phyloP scores from a whole-genome alignment of 2,329 filamentous ascomycete species.

The Penicillium psychrosexuale region DNA sequence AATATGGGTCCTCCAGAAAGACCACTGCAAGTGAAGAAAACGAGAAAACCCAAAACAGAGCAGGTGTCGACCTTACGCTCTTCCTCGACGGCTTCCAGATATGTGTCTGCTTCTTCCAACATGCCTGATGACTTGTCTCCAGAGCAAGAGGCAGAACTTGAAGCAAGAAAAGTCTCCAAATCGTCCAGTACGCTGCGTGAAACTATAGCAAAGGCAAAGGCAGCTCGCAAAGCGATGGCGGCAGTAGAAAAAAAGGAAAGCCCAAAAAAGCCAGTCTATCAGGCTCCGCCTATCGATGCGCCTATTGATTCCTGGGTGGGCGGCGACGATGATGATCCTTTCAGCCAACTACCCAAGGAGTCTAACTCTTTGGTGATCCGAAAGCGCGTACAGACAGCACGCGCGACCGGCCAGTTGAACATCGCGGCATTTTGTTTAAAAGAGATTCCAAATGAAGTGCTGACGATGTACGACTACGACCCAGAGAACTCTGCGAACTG shows the following conservation, averaged over 20 bases:
- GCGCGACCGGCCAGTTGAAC: slow-evolving; percentile 77
- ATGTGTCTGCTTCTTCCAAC: slow-evolving; percentile 30
- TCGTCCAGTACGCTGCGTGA: slow-evolving; percentile 80
- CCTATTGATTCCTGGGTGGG: slow-evolving; percentile 49
- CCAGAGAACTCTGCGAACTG: slow-evolving; percentile 65
- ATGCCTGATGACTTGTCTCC: slow-evolving; percentile 29
- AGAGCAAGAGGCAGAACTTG: slow-evolving; percentile 30
- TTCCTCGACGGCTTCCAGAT: slow-evolving; percentile 32
- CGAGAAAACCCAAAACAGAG: slow-evolving; percentile 35
- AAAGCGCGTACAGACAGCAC: slow-evolving; percentile 68
- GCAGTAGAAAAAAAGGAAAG: slow-evolving; percentile 25
- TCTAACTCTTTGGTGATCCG: slow-evolving; percentile 65
- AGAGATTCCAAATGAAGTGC: slow-evolving; percentile 74
- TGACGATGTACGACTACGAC: slow-evolving; percentile 86
- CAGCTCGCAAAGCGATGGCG: slow-evolving; percentile 61
- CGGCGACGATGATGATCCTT: slow-evolving; percentile 40
- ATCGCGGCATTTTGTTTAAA: slow-evolving; percentile 80
- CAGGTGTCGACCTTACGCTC: slow-evolving; percentile 30
- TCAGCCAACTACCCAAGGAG: slow-evolving; percentile 60
- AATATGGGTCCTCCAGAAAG: slow-evolving; percentile 30
- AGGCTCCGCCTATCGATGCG: slow-evolving; percentile 18
- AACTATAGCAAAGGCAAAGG: slow-evolving; percentile 89
- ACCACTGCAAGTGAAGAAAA: slow-evolving; percentile 41
- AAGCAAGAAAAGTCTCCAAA: slow-evolving; percentile 53
- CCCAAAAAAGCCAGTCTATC: slow-evolving; percentile 3